Percentiles rank a stretch among this genome's conserved stretches.
These are phyloP conservation scores for Clavispora vitiphila DNA, from an alignment of 805 yeast genomes.

Conservation along the genomic window DNA sequence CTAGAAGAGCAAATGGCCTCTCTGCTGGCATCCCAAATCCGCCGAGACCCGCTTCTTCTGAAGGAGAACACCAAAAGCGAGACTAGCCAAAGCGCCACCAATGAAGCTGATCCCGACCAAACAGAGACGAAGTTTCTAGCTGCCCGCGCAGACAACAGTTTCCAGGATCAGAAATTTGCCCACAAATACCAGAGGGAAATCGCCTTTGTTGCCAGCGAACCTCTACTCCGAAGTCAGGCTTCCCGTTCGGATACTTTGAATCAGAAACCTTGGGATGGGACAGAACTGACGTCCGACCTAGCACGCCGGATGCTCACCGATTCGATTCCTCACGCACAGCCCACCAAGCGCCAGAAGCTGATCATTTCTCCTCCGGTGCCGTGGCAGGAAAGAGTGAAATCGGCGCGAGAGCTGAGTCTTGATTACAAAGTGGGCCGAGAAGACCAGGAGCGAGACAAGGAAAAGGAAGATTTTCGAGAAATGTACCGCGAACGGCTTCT, in stretches of 20 bases:
- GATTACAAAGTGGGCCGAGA: slow-evolving; percentile 55
- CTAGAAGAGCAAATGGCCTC: slow-evolving; percentile 23
- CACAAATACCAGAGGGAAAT: slow-evolving; percentile 13
- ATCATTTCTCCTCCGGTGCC: slow-evolving; percentile 18
- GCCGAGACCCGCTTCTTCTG: slow-evolving; percentile 15
- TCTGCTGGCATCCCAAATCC: slow-evolving; percentile 12
- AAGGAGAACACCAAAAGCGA: neutral
- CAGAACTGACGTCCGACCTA: slow-evolving; percentile 8
- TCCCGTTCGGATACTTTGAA: slow-evolving; percentile 3
- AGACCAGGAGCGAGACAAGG: slow-evolving; percentile 26
- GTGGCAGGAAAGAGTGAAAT: slow-evolving; percentile 40
- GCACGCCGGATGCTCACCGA: slow-evolving; percentile 13
- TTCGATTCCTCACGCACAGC: slow-evolving; percentile 13
- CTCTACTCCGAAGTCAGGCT: slow-evolving; percentile 2
- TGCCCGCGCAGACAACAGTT: neutral
- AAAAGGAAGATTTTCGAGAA: slow-evolving; percentile 46
- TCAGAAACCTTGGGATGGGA: slow-evolving; percentile 11
- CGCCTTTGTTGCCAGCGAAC: slow-evolving; percentile 28
- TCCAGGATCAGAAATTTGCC: slow-evolving; percentile 1
- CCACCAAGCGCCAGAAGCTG: too few relatives aligned
- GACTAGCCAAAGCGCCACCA: neutral
- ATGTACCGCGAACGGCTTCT: slow-evolving; percentile 59
- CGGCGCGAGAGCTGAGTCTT: slow-evolving; percentile 60
- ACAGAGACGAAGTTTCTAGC: neutral
- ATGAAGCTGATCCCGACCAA: neutral